These are phyloP conservation scores for Citrullus mucosospermus DNA, from an alignment of 306 rosid genomes.

Conservation along the genomic window DNA sequence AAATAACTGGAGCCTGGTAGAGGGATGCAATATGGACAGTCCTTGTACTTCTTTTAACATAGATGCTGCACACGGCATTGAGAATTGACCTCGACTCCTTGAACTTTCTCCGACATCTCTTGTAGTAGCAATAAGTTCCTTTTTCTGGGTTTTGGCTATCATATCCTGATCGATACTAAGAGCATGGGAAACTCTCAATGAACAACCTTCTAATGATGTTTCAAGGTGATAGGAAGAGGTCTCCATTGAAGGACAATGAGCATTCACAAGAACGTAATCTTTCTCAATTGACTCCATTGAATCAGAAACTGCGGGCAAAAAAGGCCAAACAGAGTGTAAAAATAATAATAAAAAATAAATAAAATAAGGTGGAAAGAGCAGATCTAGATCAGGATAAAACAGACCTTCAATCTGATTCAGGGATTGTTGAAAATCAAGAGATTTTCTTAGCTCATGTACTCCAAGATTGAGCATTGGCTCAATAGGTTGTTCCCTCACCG, in stretches of 20 bases:
- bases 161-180: conserved; percentile 23
- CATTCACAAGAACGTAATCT: conserved; percentile 65
- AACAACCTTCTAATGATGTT: conserved; percentile 33
- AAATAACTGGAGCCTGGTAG: conserved; percentile 45
- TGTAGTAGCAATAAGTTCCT: conserved; percentile 21
- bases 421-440: conserved; percentile 22
- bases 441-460: conserved; percentile 19
- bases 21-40: conserved; percentile 43
- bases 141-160: conserved; percentile 17
- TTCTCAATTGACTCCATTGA: conserved; percentile 76
- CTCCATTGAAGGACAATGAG: conserved; percentile 44
- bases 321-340: neutral
- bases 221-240: conserved; percentile 48
- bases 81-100: conserved; percentile 12
- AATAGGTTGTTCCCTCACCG: too few species aligned
- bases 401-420: conserved; percentile 44
- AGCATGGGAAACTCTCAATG: conserved; percentile 27
- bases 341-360: neutral
- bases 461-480: conserved; percentile 20
- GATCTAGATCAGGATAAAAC: conserved; percentile 10
- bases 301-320: conserved; percentile 41
- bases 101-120: conserved; percentile 18
- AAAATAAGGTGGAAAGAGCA: neutral
- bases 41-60: conserved; percentile 39
- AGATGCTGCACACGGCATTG: conserved; percentile 23